Base-by-base conservation (phyloP, 2,329 filamentous ascomycete species). In the Talaromyces verruculosus region DNA sequence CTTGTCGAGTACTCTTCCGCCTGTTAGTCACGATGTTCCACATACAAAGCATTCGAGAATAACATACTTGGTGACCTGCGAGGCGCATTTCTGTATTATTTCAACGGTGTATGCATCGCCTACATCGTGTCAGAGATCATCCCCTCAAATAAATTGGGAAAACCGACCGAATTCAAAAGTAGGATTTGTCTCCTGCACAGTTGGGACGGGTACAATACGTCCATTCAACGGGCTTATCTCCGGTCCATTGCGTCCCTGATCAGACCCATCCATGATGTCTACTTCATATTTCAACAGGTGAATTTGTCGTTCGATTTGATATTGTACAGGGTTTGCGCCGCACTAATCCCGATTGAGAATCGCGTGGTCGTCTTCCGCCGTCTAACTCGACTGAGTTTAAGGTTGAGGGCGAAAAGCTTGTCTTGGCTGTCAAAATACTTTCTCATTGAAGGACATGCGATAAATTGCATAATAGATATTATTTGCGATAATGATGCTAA, bases 21-120 rank as follows among this genome's bases (percentile, higher is more conserved):
- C n/a, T 37, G 28, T 59, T 22, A 60, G 45, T 43, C 7, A 39
- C 6, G 6, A 33, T 11, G 30, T 55, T n/a, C 17, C 25, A 17
- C 25, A n/a, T 53, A 33, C 13, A 19, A 19, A 19, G 8, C 5
- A 1, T 8, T 35, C 5, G 6, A 22, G 10, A 45, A 30, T 13
- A 22, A 19, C 76, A 66, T 70, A 81, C 80, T 81, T 79, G 61
- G 79, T 72, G 55, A 80, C 79, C 67, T 78, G 79, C 19, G 78
- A 79, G 10, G 80, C 80, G 62, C 74, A 73, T 71, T 79, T 81
- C 55, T 80, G 73, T 51, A 79, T 77, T 65, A 83, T 78, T 71
- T 81, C 80, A 22, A 77, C 76, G 58, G 79, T 77, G 63, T 79
- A 80, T 15, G 80, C 80, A 61, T 80, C 75, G 35, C 70, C 80